A percentile compares a stretch with the other conserved stretches of the same genome.
phyloP scores from a whole-genome alignment of 208 protist genomes.

The Leptomonas pyrrhocoris region DNA sequence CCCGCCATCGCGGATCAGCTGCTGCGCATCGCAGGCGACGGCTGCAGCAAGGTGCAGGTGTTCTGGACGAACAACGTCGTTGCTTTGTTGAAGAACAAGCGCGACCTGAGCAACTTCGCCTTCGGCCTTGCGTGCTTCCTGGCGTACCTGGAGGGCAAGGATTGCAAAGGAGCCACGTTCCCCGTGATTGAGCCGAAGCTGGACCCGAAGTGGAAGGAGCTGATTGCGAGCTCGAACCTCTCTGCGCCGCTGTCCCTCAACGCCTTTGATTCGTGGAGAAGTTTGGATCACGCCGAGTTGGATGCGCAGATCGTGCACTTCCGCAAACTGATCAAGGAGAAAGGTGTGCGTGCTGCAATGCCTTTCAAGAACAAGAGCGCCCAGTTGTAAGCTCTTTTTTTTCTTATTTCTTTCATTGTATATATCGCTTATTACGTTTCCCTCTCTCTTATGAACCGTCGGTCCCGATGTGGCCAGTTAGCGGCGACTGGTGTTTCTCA shows the following conservation, averaged over 20 bases:
- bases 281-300: slow-evolving; percentile 34
- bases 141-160: slow-evolving; percentile 39
- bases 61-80: slow-evolving; percentile 45
- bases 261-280: slow-evolving; percentile 43
- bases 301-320: slow-evolving; percentile 35
- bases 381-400: slow-evolving; percentile 1
- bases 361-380: slow-evolving; percentile 19
- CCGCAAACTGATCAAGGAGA: slow-evolving; percentile 39
- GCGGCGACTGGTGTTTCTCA: too few relatives aligned
- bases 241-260: slow-evolving; percentile 31
- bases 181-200: slow-evolving; percentile 42
- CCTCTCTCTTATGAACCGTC: too few relatives aligned
- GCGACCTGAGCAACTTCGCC: slow-evolving; percentile 36
- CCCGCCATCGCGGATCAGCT: slow-evolving; percentile 43
- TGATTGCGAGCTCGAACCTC: slow-evolving; percentile 25
- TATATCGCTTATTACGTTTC: too few relatives aligned
- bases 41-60: slow-evolving; percentile 49
- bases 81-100: slow-evolving; percentile 13
- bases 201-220: slow-evolving; percentile 24
- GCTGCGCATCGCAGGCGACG: slow-evolving; percentile 41
- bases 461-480: too few relatives aligned
- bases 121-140: slow-evolving; percentile 39
- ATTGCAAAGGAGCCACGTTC: slow-evolving; percentile 32
- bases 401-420: too few relatives aligned
- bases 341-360: slow-evolving; percentile 36